Base-by-base conservation (phyloP, 2,329 filamentous ascomycete genomes). In the Clarireedia paspali region DNA sequence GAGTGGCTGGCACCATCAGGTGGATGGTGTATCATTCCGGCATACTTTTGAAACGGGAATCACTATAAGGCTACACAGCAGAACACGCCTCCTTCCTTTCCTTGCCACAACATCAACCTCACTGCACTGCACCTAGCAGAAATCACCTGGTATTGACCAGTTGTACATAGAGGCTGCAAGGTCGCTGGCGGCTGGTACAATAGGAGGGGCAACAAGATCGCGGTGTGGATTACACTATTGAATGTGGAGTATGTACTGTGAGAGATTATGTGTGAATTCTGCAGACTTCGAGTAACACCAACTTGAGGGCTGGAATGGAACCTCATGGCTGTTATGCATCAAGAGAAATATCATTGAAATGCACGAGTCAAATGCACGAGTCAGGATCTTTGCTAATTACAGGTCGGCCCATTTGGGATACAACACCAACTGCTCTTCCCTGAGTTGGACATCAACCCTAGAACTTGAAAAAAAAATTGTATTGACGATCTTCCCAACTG, bases 401-500 rank as follows among this genome's bases (percentile, higher is more conserved):
- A 42, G 14, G 3, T 42, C 30, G 23, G 14, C 52, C 45, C 30
- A 36, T 54, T 49, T 50, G 14, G 36, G 36, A 49, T 27, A 38
- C 45, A 30, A 20, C 36, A 44, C 24, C 9, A 42, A 54, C 36
- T 38, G 26, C 40, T 24, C 24, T 54, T 54, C 34, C 52, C 52
- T 23, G 30, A 49, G 52, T 36, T 27, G 52, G 52, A 36, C 39
- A 34, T 42, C 5, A 27, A 54, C 36, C 45, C 52, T 49, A 27
- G 45, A 34, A 42, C 12, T n/a, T 26, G 36, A 30, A 54, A 36
- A 20, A 20, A 20, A 54, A 40, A 54, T 49, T 54, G 30, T 45
- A 54, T 49, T 49, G 45, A 54, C 48, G 52, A 54, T 54, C 52
- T 54, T 54, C 52, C 45, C 17, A 40, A 49, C 48, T 54, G 34